phyloP scores from a whole-genome alignment of 2,329 filamentous ascomycete genomes.

The Alternaria gaisen region DNA sequence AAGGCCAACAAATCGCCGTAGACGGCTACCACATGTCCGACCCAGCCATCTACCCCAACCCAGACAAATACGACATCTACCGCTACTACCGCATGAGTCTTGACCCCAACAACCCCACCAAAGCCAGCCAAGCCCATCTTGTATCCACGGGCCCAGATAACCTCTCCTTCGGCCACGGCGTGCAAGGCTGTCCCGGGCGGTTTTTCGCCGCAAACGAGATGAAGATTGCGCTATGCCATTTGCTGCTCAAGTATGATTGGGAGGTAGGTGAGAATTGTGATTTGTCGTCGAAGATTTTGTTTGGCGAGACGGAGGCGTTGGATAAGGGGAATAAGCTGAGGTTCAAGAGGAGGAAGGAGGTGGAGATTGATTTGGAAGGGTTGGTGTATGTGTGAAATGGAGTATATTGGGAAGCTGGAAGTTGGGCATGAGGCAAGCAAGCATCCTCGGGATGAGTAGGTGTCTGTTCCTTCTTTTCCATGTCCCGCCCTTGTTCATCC shows the following conservation, averaged over 20 bases:
- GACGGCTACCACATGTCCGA: neutral
- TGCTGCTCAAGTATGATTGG: constrained; percentile 28
- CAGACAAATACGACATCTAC: constrained; percentile 2
- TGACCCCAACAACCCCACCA: neutral
- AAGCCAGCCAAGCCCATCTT: neutral
- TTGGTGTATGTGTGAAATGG: neutral
- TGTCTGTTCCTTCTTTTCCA: no score
- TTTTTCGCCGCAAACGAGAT: constrained; percentile 35
- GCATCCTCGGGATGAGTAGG: no score
- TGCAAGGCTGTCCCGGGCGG: constrained; percentile 22
- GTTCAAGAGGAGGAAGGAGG: neutral
- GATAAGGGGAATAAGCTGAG: neutral
- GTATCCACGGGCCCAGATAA: constrained; percentile 9
- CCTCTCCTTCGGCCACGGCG: constrained; percentile 26
- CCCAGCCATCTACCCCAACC: neutral
- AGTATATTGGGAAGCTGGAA: no score
- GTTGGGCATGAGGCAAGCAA: no score
- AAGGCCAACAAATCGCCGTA: neutral
- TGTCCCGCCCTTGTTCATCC: no score
- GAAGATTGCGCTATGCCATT: constrained; percentile 25
- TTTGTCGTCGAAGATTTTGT: neutral
- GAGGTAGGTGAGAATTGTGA: neutral
- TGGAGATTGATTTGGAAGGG: neutral
- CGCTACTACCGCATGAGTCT: neutral
- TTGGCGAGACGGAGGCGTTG: neutral